Conservation (phyloP, 768 basidiomycete species). For the Termitomyces sp. region DNA sequence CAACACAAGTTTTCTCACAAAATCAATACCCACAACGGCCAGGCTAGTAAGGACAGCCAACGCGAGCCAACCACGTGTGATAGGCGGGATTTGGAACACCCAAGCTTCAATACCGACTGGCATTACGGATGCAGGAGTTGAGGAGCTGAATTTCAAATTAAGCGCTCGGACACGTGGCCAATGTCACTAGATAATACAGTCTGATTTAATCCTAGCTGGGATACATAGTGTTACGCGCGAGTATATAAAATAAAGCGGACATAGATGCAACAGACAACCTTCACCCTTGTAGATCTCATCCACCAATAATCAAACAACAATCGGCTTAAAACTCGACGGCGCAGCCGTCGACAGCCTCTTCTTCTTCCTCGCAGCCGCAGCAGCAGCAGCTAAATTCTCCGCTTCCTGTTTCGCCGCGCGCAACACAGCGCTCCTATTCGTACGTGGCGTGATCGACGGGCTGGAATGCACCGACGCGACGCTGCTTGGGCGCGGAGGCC, state of each 20-base stretch:
- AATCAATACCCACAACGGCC: slow-evolving; percentile 69
- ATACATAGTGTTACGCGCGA: neutral
- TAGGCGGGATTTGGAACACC: slow-evolving; percentile 87
- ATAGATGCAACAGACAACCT: neutral
- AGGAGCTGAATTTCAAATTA: neutral
- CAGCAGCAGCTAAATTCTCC: slow-evolving; percentile 35
- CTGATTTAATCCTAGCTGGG: too few relatives aligned
- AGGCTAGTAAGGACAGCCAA: slow-evolving; percentile 76
- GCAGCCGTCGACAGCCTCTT: slow-evolving; percentile 23
- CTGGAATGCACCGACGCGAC: slow-evolving; percentile 28
- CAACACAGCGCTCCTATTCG: slow-evolving; percentile 69
- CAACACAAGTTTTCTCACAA: neutral
- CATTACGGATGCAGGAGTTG: slow-evolving; percentile 33
- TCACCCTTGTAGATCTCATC: neutral
- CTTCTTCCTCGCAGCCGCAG: slow-evolving; percentile 34
- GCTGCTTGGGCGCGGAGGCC: slow-evolving; percentile 49
- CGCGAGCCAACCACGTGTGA: slow-evolving; percentile 83
- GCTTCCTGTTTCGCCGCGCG: slow-evolving; percentile 64
- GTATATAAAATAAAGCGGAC: neutral
- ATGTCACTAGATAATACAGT: too few relatives aligned
- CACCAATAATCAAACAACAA: slow-evolving; percentile 15
- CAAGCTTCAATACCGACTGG: slow-evolving; percentile 85
- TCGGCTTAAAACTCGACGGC: slow-evolving; percentile 36
- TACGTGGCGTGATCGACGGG: slow-evolving; percentile 62
- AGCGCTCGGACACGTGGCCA: slow-evolving; percentile 6